A percentile compares a stretch with the other conserved stretches of the same genome.
phyloP scores from a whole-genome alignment of 345 rosid genomes.

The Corchorus capsularis region DNA sequence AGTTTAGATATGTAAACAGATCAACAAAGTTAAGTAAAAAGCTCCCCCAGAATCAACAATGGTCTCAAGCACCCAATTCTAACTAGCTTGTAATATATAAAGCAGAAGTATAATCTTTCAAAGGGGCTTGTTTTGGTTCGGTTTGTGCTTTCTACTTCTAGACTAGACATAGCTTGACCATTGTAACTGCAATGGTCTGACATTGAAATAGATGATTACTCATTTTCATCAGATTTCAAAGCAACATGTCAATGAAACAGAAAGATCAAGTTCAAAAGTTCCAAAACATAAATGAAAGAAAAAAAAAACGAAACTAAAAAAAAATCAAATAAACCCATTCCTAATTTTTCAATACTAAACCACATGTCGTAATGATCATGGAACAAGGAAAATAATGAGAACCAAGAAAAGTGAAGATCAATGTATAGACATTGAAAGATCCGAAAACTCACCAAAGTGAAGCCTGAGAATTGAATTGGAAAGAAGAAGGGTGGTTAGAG shows the following conservation, averaged over 20 bases:
- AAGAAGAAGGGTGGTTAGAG: neutral
- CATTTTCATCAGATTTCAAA: neutral
- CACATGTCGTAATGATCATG: neutral
- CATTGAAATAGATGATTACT: neutral
- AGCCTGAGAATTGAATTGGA: neutral
- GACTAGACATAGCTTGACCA: neutral
- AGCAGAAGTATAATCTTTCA: neutral
- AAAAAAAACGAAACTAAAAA: neutral
- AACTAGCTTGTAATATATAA: neutral
- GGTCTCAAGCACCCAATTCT: neutral
- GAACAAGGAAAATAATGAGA: neutral
- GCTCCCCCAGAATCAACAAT: neutral
- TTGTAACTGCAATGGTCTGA: neutral
- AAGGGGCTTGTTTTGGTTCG: no score
- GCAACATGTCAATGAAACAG: neutral
- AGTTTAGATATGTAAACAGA: neutral
- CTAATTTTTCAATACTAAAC: neutral
- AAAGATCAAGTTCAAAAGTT: constrained; percentile 15
- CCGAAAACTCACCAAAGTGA: constrained; percentile 9
- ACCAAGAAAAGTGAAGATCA: neutral
- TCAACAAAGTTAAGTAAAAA: neutral
- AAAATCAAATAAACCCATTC: neutral
- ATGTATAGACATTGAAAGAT: constrained; percentile 8
- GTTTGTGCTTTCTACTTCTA: neutral
- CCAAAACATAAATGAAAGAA: neutral